Conservation (phyloP, 306 rosid species). For the Pyrus pyrifolia region DNA sequence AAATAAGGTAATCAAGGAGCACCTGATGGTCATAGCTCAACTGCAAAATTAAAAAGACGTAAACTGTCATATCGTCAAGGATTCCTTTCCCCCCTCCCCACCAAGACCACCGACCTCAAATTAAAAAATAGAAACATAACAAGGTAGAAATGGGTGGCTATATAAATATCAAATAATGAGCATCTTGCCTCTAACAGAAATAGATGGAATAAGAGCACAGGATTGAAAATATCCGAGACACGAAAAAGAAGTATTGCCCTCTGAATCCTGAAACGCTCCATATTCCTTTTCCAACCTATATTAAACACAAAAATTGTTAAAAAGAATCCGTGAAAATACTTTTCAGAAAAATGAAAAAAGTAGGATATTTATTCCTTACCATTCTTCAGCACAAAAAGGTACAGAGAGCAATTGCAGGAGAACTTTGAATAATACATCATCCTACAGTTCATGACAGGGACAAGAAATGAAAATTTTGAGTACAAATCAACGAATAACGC, state of each 20-base stretch:
- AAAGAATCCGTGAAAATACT: constrained; percentile 2
- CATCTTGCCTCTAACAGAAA: constrained; percentile 68
- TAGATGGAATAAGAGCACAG: constrained; percentile 66
- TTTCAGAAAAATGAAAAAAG: neutral
- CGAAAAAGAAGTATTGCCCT: constrained; percentile 37
- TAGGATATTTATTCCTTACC: constrained; percentile 41
- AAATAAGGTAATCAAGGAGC: constrained; percentile 88
- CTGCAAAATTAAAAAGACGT: constrained; percentile 39
- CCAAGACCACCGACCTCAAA: neutral
- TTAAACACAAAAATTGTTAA: constrained; percentile 16
- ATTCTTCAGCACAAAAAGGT: constrained; percentile 36
- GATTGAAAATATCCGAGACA: constrained; percentile 57
- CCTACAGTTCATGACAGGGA: constrained; percentile 44
- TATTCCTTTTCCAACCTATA: constrained; percentile 38
- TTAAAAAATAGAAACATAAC: neutral
- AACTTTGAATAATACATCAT: constrained; percentile 81
- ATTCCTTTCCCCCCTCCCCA: neutral
- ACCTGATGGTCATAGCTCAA: constrained; percentile 88
- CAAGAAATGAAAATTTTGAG: neutral
- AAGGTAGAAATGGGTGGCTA: neutral
- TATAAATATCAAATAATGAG: neutral
- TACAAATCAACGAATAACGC: no score
- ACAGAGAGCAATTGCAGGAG: constrained; percentile 56
- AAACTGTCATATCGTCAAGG: neutral
- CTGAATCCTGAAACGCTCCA: constrained; percentile 28